phyloP scores from a whole-genome alignment of 208 protist species.

The Acanthamoeba castellanii region DNA sequence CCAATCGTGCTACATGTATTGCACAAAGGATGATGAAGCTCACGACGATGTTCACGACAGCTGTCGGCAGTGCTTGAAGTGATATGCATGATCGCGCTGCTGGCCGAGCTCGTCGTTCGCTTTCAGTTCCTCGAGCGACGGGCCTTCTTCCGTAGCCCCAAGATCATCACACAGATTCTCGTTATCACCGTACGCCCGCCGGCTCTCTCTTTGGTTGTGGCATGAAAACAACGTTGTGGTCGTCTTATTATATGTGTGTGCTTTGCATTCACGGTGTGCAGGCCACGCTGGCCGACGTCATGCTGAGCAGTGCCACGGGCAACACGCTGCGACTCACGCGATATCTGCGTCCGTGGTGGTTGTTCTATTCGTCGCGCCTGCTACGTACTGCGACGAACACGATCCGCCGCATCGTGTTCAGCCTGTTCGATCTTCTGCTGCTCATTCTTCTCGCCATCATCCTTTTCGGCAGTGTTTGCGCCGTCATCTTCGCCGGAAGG shows the following conservation, averaged over 20 bases:
- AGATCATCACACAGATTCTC: constrained; percentile 32
- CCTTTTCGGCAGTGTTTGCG: constrained; percentile 16
- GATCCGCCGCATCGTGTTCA: constrained; percentile 3
- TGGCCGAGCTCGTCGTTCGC: constrained; percentile 21
- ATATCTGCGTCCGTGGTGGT: constrained; percentile 33
- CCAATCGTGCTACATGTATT: not conserved
- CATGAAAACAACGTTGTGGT: not conserved
- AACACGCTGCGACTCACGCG: constrained; percentile 32
- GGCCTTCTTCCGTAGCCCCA: constrained; percentile 38
- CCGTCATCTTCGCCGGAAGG: constrained; percentile 20
- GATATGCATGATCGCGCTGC: constrained; percentile 10
- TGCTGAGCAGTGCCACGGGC: constrained; percentile 11
- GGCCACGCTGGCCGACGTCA: constrained; percentile 22
- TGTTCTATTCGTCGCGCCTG: constrained; percentile 37
- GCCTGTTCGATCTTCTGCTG: constrained; percentile 37
- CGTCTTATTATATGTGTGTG: not conserved
- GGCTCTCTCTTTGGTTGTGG: not conserved
- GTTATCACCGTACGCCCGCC: not conserved
- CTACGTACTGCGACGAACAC: constrained; percentile 45
- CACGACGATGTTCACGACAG: not conserved
- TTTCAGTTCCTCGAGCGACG: constrained; percentile 48
- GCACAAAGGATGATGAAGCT: too few relatives aligned
- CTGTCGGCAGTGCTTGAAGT: not conserved
- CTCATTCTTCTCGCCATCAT: constrained; percentile 60
- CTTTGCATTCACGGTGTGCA: not conserved